These are phyloP conservation scores for Hericium coralloides DNA, from an alignment of 768 basidiomycete genomes.

Conservation along the genomic window DNA sequence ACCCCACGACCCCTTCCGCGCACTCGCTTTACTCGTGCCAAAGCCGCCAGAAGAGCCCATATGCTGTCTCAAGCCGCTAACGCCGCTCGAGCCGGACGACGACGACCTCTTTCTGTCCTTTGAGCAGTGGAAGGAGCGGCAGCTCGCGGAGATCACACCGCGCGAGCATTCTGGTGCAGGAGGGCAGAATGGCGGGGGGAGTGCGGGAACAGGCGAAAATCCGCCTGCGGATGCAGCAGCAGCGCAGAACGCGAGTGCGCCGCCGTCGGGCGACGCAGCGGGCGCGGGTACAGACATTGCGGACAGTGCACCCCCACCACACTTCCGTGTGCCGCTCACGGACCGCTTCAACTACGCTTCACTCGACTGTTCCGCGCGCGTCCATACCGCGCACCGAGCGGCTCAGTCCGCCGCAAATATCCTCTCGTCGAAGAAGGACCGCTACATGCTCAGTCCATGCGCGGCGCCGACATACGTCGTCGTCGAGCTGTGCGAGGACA, in stretches of 20 bases:
- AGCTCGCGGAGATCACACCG: slow-evolving; percentile 32
- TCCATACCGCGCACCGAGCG: slow-evolving; percentile 73
- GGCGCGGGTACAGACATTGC: slow-evolving; percentile 9
- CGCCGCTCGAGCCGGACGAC: slow-evolving; percentile 32
- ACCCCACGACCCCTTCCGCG: slow-evolving; percentile 52
- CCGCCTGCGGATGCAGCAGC: not conserved
- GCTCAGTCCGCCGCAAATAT: slow-evolving; percentile 81
- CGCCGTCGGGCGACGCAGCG: not conserved
- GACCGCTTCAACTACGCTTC: slow-evolving; percentile 95
- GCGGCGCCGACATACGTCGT: slow-evolving; percentile 60
- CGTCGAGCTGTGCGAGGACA: slow-evolving; percentile 96
- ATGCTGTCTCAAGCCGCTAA: slow-evolving; percentile 58
- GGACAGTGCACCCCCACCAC: slow-evolving; percentile 25
- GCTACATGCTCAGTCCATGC: slow-evolving; percentile 97
- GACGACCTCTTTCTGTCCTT: slow-evolving; percentile 70
- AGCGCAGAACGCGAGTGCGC: not conserved
- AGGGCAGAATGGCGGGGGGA: not conserved
- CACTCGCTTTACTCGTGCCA: slow-evolving; percentile 38
- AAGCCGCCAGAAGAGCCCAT: slow-evolving; percentile 48
- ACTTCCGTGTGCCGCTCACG: slow-evolving; percentile 64
- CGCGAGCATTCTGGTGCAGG: slow-evolving; percentile 6
- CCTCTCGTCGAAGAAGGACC: slow-evolving; percentile 81
- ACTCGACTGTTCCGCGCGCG: slow-evolving; percentile 86
- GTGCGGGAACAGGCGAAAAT: not conserved
- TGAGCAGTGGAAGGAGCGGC: slow-evolving; percentile 82